Conservation (phyloP, 192 early-diverging fungal species). For the Dispira simplex region DNA sequence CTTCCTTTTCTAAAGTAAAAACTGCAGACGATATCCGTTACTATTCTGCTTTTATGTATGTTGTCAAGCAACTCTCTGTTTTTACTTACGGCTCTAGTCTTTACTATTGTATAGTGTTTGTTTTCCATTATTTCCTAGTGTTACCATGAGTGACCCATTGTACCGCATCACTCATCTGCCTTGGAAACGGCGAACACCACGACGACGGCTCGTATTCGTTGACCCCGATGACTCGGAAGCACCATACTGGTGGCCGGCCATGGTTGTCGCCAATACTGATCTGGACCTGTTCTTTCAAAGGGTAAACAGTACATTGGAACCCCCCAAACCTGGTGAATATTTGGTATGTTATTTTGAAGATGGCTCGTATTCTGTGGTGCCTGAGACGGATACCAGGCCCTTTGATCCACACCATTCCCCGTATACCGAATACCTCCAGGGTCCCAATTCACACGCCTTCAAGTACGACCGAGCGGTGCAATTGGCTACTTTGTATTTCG, state of each 20-base stretch:
- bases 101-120: no score
- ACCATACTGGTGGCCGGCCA: slow-evolving; percentile 41
- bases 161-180: not conserved
- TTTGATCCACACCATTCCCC: slow-evolving; percentile 22
- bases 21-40: no score
- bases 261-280: slow-evolving; percentile 36
- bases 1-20: no score
- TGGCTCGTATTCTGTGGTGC: slow-evolving; percentile 28
- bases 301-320: slow-evolving; percentile 24
- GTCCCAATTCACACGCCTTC: slow-evolving; percentile 3
- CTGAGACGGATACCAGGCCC: slow-evolving; percentile 19
- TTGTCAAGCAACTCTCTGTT: no score
- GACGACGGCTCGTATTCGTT: slow-evolving; percentile 32
- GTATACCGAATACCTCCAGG: slow-evolving; percentile 11
- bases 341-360: slow-evolving; percentile 50
- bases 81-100: no score
- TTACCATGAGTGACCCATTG: not conserved
- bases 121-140: no score
- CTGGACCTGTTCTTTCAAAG: slow-evolving; percentile 27
- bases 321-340: slow-evolving; percentile 32
- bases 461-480: slow-evolving; percentile 8
- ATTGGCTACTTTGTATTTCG: not conserved
- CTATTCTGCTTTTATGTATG: no score
- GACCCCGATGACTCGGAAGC: slow-evolving; percentile 34
- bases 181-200: slow-evolving; percentile 12